Base-by-base conservation (phyloP, 225 moss, liverwort and hornwort genomes). In the Physcomitrellopsis africana region DNA sequence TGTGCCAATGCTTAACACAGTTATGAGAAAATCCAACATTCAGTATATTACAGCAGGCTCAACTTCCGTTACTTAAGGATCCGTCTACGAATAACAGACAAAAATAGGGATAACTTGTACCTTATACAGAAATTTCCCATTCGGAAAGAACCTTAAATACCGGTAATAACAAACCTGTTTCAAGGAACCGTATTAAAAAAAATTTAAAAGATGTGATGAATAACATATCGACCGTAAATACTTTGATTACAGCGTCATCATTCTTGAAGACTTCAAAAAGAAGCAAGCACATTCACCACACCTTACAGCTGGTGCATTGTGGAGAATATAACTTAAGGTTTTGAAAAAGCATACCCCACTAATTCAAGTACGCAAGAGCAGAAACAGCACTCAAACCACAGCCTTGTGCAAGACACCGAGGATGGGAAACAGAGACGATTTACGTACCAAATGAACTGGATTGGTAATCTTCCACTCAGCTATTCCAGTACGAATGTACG, bases 161-260 rank as follows among this genome's bases (percentile, higher is more conserved):
- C 99, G 87, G 86, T 89, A 99, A 85, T 95, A 99, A 79, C 99
- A 99, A 65, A 99, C 95, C 99, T 99, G 92, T 54, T 77, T 58
- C 70, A 52, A 77, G 32, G 32, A 37, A 37, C 32, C 4, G 3
- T 37, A 37, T 7, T 0, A 49, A 47, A 61, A 72, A 41, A 77
- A 67, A 68, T 63, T 70, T 58, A 19, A 67, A 7, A 41, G 51
- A 68, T 56, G 32, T 37, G 7, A 37, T 7, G 4, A 7, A 37
- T 68, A 49, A 67, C 27, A 16, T 15, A 68, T 80, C 73, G 54
- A 24, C 5, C 55, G 3, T 26, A 9, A 61, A 56, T 3, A 29
- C 5, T 65, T 76, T 62, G 6, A 43, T 66, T 8, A 60, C 23
- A 78, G 8, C 41, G 51, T 60, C 65, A 77, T 27, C 63, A 45